Evolutionary conservation across 2,329 filamentous ascomycete genomes (phyloP).

Genomic region (Alternaria gaisen): DNA sequence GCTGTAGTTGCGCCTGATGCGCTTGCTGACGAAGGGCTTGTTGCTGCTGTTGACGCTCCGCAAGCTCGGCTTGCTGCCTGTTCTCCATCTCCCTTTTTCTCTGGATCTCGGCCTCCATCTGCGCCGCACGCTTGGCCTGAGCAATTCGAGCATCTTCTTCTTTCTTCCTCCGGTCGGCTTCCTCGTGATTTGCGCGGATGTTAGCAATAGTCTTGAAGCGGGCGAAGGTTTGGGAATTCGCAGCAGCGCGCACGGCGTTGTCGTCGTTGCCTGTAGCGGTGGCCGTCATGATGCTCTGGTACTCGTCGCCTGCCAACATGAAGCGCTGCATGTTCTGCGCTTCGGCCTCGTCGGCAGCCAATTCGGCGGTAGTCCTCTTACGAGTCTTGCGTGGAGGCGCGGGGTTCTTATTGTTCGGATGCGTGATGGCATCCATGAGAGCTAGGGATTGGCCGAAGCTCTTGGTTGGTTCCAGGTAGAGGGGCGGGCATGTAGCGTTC

Average conservation of each 20-base stretch:
- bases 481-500: slow-evolving; percentile 74
- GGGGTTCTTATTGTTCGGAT: slow-evolving; percentile 78
- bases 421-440: slow-evolving; percentile 74
- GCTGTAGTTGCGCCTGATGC: slow-evolving; percentile 34
- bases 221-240: slow-evolving; percentile 87
- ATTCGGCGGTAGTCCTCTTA: slow-evolving; percentile 92
- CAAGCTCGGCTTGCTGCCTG: slow-evolving; percentile 44
- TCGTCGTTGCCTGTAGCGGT: slow-evolving; percentile 73
- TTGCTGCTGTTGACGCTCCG: slow-evolving; percentile 58
- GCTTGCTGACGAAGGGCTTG: slow-evolving; percentile 61
- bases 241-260: slow-evolving; percentile 66
- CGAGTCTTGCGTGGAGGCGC: slow-evolving; percentile 86
- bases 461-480: slow-evolving; percentile 80
- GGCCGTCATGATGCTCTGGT: slow-evolving; percentile 68
- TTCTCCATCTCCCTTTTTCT: slow-evolving; percentile 48
- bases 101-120: slow-evolving; percentile 45
- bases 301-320: slow-evolving; percentile 91
- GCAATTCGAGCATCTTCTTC: slow-evolving; percentile 58
- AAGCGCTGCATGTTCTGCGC: slow-evolving; percentile 89
- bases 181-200: slow-evolving; percentile 79
- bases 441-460: slow-evolving; percentile 73
- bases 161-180: slow-evolving; percentile 66
- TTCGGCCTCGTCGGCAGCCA: slow-evolving; percentile 92
- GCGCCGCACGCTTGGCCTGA: slow-evolving; percentile 53
- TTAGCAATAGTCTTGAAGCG: slow-evolving; percentile 90